Evolutionary conservation across 306 rosid species (phyloP).

Genomic region (Glycine soja): DNA sequence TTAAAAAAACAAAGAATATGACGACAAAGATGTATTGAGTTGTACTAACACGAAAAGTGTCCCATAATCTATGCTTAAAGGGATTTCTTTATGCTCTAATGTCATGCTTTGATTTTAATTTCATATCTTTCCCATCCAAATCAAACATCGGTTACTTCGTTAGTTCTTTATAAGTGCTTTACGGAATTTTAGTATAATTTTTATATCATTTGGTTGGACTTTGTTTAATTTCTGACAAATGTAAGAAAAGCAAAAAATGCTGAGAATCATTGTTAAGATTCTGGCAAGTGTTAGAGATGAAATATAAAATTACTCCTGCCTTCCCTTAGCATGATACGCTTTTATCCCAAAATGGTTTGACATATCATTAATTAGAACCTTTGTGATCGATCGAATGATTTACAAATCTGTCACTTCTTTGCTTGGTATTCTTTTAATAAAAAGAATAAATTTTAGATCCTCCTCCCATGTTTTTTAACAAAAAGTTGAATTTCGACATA

Average conservation of each 20-base stretch:
- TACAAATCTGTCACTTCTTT: too few species aligned
- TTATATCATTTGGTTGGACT: conserved; percentile 35
- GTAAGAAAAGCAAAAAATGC: conserved; percentile 27
- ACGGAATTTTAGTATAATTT: conserved; percentile 23
- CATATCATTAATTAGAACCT: too few species aligned
- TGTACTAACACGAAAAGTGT: conserved; percentile 44
- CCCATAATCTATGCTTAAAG: conserved; percentile 48
- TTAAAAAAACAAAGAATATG: conserved; percentile 44
- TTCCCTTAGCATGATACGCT: background rate
- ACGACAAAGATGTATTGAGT: conserved; percentile 48
- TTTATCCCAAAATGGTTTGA: background rate
- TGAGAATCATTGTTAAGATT: conserved; percentile 31
- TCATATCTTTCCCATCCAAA: conserved; percentile 38
- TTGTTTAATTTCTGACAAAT: conserved; percentile 27
- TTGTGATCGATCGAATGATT: background rate
- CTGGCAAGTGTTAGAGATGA: background rate
- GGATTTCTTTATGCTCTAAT: conserved; percentile 34
- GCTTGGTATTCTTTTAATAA: too few species aligned
- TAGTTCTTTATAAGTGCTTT: conserved; percentile 44
- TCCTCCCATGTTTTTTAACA: too few species aligned
- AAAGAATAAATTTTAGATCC: too few species aligned
- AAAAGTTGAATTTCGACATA: too few species aligned
- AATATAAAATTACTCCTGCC: background rate
- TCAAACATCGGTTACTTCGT: conserved; percentile 26
- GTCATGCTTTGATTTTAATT: conserved; percentile 25